phyloP scores from a whole-genome alignment of 2,329 filamentous ascomycete species.

The Cytospora leucostoma region DNA sequence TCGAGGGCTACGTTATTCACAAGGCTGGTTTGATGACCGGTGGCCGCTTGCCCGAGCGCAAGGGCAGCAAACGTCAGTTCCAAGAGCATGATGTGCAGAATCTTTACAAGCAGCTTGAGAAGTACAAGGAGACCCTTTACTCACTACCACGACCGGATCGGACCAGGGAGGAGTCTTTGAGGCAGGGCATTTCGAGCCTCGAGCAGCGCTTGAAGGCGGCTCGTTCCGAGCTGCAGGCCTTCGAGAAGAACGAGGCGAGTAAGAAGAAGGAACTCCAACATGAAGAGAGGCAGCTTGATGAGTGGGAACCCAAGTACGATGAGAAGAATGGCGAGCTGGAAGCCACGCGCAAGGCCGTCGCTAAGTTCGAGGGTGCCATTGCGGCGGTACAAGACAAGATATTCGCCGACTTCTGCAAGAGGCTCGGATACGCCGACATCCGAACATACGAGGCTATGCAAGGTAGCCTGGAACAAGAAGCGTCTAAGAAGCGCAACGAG shows the following conservation, averaged over 20 bases:
- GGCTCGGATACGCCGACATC: constrained; percentile 85
- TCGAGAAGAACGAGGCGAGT: constrained; percentile 81
- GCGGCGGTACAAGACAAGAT: constrained; percentile 84
- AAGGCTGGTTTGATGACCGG: constrained; percentile 97
- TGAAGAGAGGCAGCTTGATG: constrained; percentile 70
- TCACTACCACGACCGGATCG: constrained; percentile 79
- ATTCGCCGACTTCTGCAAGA: constrained; percentile 81
- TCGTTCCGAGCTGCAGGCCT: constrained; percentile 73
- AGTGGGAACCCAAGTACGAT: constrained; percentile 75
- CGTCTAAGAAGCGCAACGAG: constrained; percentile 79
- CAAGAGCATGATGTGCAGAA: constrained; percentile 89
- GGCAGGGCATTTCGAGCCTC: constrained; percentile 76
- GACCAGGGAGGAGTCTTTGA: constrained; percentile 76
- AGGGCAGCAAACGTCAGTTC: constrained; percentile 77
- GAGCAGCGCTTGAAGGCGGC: constrained; percentile 73
- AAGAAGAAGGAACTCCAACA: constrained; percentile 81
- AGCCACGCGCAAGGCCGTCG: constrained; percentile 51
- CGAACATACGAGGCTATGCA: constrained; percentile 93
- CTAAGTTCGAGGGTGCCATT: constrained; percentile 63
- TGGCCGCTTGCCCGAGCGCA: constrained; percentile 76
- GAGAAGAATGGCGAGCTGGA: constrained; percentile 71
- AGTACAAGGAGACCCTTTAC: constrained; percentile 74
- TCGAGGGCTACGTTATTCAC: constrained; percentile 96
- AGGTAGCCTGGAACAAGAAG: constrained; percentile 88
- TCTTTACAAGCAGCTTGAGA: constrained; percentile 73